phyloP scores from a whole-genome alignment of 2,329 filamentous ascomycete species.

The Elsinoe perseae region DNA sequence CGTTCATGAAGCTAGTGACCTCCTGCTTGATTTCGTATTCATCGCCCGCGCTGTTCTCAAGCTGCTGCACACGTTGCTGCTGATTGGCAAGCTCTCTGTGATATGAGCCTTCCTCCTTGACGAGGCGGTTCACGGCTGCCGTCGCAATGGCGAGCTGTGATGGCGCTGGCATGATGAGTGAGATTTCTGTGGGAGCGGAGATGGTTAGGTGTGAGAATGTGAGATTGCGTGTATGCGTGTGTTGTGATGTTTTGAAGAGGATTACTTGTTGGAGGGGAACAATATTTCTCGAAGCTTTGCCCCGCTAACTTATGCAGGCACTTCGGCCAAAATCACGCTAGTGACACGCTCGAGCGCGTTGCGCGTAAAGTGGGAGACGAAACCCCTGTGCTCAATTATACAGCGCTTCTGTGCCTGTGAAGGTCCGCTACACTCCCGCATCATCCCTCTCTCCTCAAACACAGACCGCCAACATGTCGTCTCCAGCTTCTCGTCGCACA shows the following conservation, averaged over 20 bases:
- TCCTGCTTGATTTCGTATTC: constrained; percentile 79
- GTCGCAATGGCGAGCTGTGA: constrained; percentile 72
- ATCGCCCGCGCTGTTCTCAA: constrained; percentile 48
- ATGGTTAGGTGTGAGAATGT: neutral
- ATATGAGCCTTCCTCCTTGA: constrained; percentile 89
- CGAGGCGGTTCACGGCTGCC: constrained; percentile 68
- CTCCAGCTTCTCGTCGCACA: constrained; percentile 50
- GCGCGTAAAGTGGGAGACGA: constrained; percentile 14
- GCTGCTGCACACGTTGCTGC: constrained; percentile 59
- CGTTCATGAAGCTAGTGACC: constrained; percentile 44
- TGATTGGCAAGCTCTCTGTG: constrained; percentile 76
- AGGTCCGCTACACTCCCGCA: constrained; percentile 3
- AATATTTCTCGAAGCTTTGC: neutral
- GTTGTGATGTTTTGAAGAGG: neutral
- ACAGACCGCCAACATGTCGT: constrained; percentile 48
- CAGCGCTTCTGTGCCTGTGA: neutral
- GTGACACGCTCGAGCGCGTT: constrained; percentile 4
- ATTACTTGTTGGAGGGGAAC: neutral
- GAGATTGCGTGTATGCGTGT: neutral
- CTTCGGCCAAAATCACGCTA: constrained; percentile 14
- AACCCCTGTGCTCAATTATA: constrained; percentile 10
- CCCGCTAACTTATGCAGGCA: constrained; percentile 13
- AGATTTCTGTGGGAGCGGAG: neutral
- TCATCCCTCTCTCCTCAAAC: neutral
- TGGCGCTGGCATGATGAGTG: constrained; percentile 61